phyloP scores from a whole-genome alignment of 805 yeast species.

The Diddensiella santjacobensis region DNA sequence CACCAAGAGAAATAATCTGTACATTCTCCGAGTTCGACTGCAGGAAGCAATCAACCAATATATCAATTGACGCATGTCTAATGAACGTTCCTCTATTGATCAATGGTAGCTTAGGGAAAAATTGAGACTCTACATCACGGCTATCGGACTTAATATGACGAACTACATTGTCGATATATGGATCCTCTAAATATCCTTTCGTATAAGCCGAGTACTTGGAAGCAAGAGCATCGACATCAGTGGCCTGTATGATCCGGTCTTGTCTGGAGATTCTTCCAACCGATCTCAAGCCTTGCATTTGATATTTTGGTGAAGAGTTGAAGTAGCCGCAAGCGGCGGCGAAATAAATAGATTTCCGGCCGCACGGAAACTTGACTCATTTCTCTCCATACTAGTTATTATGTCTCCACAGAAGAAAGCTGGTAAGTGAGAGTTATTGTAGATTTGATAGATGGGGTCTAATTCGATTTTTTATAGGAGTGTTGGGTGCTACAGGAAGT shows the following conservation, averaged over 20 bases:
- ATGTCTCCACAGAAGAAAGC: slow-evolving; percentile 23
- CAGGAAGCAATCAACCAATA: slow-evolving; percentile 32
- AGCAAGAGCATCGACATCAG: slow-evolving; percentile 59
- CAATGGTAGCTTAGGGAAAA: slow-evolving; percentile 47
- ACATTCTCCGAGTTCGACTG: slow-evolving; percentile 29
- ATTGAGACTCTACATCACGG: slow-evolving; percentile 8
- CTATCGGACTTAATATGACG: slow-evolving; percentile 15
- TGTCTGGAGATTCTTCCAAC: slow-evolving; percentile 24
- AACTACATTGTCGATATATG: slow-evolving; percentile 28
- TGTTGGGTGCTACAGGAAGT: slow-evolving; percentile 95
- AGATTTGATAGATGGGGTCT: background rate
- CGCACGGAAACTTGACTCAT: background rate
- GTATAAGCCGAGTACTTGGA: slow-evolving; percentile 46
- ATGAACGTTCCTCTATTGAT: slow-evolving; percentile 61
- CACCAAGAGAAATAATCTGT: slow-evolving; percentile 68
- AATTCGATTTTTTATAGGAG: slow-evolving; percentile 48
- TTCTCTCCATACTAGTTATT: background rate
- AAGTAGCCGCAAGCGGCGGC: background rate
- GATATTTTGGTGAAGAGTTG: too few relatives aligned
- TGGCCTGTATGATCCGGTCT: slow-evolving; percentile 48
- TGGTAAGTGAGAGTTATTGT: slow-evolving; percentile 20
- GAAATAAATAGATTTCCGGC: too few relatives aligned
- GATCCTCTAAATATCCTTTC: slow-evolving; percentile 46
- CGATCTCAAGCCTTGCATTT: background rate
- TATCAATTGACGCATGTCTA: slow-evolving; percentile 44